Evolutionary conservation across 2,329 filamentous ascomycete species (phyloP).

Genomic region (Cercospora sp.): DNA sequence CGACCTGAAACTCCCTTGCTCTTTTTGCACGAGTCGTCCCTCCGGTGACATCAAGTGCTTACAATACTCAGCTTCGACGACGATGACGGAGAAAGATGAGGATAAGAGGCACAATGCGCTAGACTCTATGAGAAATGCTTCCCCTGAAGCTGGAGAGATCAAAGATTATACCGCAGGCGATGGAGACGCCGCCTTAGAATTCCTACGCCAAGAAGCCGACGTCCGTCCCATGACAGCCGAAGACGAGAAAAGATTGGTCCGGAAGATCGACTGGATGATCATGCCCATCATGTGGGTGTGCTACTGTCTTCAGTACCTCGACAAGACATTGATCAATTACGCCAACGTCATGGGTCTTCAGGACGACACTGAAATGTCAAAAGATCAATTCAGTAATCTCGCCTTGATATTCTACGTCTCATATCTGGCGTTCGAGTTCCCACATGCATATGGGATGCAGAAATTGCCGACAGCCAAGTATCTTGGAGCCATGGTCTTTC

Average conservation of each 20-base stretch:
- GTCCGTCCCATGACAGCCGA: slow-evolving; percentile 31
- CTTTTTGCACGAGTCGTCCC: neutral
- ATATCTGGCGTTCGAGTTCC: slow-evolving; percentile 43
- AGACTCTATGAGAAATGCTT: neutral
- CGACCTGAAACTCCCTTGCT: neutral
- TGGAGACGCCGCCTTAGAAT: slow-evolving; percentile 37
- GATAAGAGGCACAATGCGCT: slow-evolving; percentile 18
- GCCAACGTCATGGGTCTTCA: slow-evolving; percentile 46
- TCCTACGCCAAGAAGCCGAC: slow-evolving; percentile 33
- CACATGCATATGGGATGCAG: slow-evolving; percentile 54
- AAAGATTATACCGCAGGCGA: slow-evolving; percentile 29
- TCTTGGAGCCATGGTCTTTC: slow-evolving; percentile 45
- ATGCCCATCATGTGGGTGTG: slow-evolving; percentile 42
- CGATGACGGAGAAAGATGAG: slow-evolving; percentile 27
- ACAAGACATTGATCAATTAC: slow-evolving; percentile 46
- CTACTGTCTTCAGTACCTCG: slow-evolving; percentile 45
- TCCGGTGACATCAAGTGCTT: neutral
- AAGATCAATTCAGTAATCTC: slow-evolving; percentile 41
- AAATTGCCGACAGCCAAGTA: slow-evolving; percentile 56
- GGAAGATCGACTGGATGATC: slow-evolving; percentile 46
- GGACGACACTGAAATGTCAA: slow-evolving; percentile 39
- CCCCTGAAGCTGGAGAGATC: slow-evolving; percentile 28
- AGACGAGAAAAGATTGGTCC: slow-evolving; percentile 32
- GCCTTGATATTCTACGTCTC: slow-evolving; percentile 42
- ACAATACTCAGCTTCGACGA: neutral